These are phyloP conservation scores for Sarocladium strictum DNA, from an alignment of 2,329 filamentous ascomycete species.

Conservation along the genomic window DNA sequence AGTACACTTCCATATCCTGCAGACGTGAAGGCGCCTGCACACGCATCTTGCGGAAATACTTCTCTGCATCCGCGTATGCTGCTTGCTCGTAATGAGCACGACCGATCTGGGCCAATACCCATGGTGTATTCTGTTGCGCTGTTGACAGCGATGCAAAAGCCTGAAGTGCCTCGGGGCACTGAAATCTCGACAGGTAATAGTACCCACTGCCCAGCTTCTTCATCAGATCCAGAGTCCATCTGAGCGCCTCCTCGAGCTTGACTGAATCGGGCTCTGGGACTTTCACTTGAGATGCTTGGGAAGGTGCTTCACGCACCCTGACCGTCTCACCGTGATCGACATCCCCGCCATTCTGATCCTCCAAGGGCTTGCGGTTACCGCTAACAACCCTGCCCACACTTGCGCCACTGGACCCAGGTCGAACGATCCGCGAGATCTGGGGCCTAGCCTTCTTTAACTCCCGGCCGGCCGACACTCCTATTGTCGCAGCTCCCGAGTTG, in stretches of 20 bases:
- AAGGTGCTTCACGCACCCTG: slow-evolving; percentile 35
- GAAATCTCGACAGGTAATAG: slow-evolving; percentile 70
- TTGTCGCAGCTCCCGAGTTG: slow-evolving; percentile 49
- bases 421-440: slow-evolving; percentile 59
- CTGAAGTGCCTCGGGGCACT: slow-evolving; percentile 70
- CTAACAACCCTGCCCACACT: slow-evolving; percentile 83
- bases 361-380: slow-evolving; percentile 73
- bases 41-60: slow-evolving; percentile 74
- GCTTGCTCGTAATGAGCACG: slow-evolving; percentile 88
- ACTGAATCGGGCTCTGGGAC: slow-evolving; percentile 45
- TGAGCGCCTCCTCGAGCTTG: slow-evolving; percentile 70
- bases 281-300: slow-evolving; percentile 32
- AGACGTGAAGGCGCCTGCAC: slow-evolving; percentile 74
- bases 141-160: slow-evolving; percentile 65
- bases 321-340: slow-evolving; percentile 59
- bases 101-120: slow-evolving; percentile 87
- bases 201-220: slow-evolving; percentile 78
- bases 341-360: slow-evolving; percentile 58
- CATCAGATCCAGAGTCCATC: slow-evolving; percentile 72
- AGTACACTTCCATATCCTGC: slow-evolving; percentile 97
- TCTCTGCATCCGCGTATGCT: slow-evolving; percentile 79
- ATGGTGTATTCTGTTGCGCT: slow-evolving; percentile 81
- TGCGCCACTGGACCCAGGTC: slow-evolving; percentile 58
- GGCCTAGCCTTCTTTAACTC: slow-evolving; percentile 83
- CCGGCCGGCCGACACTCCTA: slow-evolving; percentile 53